Base-by-base conservation (phyloP, 2,329 filamentous ascomycete genomes). In the Pestalotiopsis sp. region DNA sequence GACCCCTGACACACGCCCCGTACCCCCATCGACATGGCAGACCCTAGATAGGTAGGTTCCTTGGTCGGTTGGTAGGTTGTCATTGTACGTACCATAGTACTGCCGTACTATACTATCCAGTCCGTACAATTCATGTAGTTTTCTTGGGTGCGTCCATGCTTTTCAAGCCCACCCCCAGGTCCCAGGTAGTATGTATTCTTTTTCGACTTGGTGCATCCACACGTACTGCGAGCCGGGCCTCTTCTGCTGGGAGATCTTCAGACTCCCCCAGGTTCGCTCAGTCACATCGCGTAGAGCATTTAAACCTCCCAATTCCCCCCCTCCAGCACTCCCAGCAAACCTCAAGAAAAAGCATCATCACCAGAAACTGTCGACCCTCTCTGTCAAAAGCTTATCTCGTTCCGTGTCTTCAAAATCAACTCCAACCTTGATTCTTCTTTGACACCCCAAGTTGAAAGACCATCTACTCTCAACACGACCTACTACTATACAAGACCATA, bases 161-260 rank as follows among this genome's bases (percentile, higher is more conserved):
- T n/a, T n/a, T n/a, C 7, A 52, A 20, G 20, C 44, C 44, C 30
- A 35, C 30, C 30, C 30, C 30, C 30, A 35, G 30, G 55, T 24
- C 58, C 58, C 38, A 61, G 58, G 58, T 61, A 39, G 17, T 52
- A 9, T 58, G n/a, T 58, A 22, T 58, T n/a, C 14, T 58, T 58
- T 62, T 35, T 55, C 67, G 67, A 67, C 70, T 69, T 69, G 70
- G 68, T 67, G 69, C 70, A 67, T 72, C 70, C 72, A 71, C 70
- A 35, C 30, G 6, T 52, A 52, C 44, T 20, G 20, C 44, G 20
- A 52, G 44, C 44, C 44, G 44, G 22, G 26, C 67, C 69, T 65
- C 66, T 44, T 44, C 20, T 67, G 56, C 17, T 57, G 52, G 55
- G 58, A 68, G 69, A 70, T 70, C 70, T 70, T 65, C 69, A 72